Percentiles rank a stretch among this genome's conserved stretches.
Conservation (phyloP, 306 rosid species). For the Luffa aegyptiaca region DNA sequence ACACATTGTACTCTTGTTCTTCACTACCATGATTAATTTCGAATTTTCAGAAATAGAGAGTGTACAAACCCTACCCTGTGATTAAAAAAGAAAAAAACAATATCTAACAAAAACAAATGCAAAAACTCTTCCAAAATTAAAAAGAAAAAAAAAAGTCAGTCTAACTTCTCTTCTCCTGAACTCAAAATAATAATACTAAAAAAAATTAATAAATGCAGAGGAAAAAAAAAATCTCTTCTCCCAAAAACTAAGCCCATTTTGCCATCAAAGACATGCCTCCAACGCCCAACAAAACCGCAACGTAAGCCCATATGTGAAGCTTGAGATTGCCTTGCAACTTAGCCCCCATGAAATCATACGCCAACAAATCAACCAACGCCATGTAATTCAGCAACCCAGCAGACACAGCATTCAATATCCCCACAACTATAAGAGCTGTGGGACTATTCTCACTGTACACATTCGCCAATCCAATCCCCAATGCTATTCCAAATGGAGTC, state of each 20-base stretch:
- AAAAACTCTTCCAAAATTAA: too few species aligned
- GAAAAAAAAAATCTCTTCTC: not conserved
- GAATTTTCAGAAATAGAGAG: too few species aligned
- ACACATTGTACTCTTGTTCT: too few species aligned
- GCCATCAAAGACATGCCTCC: slow-evolving; percentile 49
- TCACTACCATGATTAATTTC: too few species aligned
- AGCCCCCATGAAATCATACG: slow-evolving; percentile 46
- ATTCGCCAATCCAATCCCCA: slow-evolving; percentile 54
- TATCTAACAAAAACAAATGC: too few species aligned
- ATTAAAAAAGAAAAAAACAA: too few species aligned
- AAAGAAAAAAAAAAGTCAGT: too few species aligned
- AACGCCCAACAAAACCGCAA: slow-evolving; percentile 46
- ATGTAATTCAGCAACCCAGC: slow-evolving; percentile 54
- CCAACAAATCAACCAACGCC: slow-evolving; percentile 69
- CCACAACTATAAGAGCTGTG: slow-evolving; percentile 41
- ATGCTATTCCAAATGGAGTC: slow-evolving; percentile 47
- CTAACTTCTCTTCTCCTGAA: too few species aligned
- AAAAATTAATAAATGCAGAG: too few species aligned
- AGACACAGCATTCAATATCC: slow-evolving; percentile 50
- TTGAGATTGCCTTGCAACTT: slow-evolving; percentile 35
- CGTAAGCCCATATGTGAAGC: slow-evolving; percentile 45
- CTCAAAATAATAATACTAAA: too few species aligned
- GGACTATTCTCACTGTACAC: slow-evolving; percentile 33
- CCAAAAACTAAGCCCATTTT: slow-evolving; percentile 22
- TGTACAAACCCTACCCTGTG: too few species aligned